phyloP scores from a whole-genome alignment of 164 flowering plant species.

The Stephania yunnanensis region DNA sequence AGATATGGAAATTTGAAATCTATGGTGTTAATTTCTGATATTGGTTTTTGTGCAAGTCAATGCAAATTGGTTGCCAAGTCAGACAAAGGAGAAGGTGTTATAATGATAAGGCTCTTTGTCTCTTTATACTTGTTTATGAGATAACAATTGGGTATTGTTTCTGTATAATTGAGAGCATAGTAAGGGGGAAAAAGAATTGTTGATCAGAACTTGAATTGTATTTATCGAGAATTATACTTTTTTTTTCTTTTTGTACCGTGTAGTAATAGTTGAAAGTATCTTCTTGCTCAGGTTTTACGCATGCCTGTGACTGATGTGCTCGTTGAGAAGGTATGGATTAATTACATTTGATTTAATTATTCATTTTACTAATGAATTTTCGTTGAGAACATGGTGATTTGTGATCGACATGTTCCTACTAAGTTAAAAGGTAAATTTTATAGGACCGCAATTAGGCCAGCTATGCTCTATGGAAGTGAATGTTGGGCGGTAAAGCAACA shows the following conservation, averaged over 20 bases:
- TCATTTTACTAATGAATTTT: background rate
- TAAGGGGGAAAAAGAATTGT: background rate
- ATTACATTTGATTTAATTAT: background rate
- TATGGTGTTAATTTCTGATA: background rate
- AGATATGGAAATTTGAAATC: background rate
- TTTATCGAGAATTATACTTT: background rate
- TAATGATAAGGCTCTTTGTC: too few species aligned
- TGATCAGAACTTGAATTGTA: background rate
- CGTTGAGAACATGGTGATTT: too few species aligned
- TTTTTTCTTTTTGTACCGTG: background rate
- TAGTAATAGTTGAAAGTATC: background rate
- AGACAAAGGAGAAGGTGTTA: too few species aligned
- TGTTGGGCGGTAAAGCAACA: too few species aligned
- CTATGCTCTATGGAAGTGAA: too few species aligned
- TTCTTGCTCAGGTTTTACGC: constrained; percentile 55
- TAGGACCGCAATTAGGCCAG: too few species aligned
- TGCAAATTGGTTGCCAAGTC: background rate
- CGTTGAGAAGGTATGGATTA: constrained; percentile 50
- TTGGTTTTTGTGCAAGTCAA: background rate
- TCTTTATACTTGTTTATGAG: background rate
- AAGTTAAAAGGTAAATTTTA: too few species aligned
- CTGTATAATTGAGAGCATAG: background rate
- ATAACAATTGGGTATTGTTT: background rate
- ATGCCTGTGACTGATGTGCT: constrained; percentile 72
- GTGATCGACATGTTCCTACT: too few species aligned